Percentiles rank a stretch among this genome's conserved stretches.
Conservation (phyloP, 805 yeast genomes). For the Wickerhamiella sorbophila region DNA sequence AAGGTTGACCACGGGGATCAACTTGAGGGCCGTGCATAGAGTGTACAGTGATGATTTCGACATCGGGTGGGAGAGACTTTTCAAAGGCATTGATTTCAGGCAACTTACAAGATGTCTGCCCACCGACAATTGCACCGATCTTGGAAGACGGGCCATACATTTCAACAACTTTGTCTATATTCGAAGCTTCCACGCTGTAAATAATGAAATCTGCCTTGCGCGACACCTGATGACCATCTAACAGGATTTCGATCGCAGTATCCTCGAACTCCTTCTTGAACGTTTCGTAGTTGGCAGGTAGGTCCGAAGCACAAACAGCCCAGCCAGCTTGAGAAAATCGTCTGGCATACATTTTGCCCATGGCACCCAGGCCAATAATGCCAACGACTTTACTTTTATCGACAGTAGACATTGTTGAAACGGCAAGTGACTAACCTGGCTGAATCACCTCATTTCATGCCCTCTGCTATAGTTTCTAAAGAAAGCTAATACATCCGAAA, state of each 20-base stretch:
- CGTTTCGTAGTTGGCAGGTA: constrained; percentile 45
- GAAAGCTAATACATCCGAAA: too few relatives aligned
- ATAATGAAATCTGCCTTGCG: constrained; percentile 69
- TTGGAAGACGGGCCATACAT: constrained; percentile 75
- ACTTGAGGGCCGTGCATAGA: constrained; percentile 93
- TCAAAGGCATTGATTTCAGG: constrained; percentile 87
- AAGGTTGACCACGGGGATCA: constrained; percentile 79
- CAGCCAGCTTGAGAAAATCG: constrained; percentile 72
- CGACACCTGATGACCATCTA: constrained; percentile 74
- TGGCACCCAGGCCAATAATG: constrained; percentile 91
- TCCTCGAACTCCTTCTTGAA: constrained; percentile 28
- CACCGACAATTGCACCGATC: constrained; percentile 86
- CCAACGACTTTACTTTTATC: constrained; percentile 30
- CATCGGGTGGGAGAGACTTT: constrained; percentile 55
- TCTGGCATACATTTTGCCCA: constrained; percentile 83
- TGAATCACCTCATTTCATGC: background rate
- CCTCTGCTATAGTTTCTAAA: too few relatives aligned
- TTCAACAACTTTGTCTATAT: constrained; percentile 55
- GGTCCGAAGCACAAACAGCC: constrained; percentile 59
- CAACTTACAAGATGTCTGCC: constrained; percentile 89
- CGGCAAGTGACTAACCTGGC: background rate
- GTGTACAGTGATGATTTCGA: constrained; percentile 73
- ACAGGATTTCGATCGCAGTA: constrained; percentile 35
- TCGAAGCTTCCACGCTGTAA: constrained; percentile 88
- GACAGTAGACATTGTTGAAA: constrained; percentile 27